Evolutionary conservation across 1,139 yeast species (phyloP).

Genomic region (Trichomonascaceae sp.): DNA sequence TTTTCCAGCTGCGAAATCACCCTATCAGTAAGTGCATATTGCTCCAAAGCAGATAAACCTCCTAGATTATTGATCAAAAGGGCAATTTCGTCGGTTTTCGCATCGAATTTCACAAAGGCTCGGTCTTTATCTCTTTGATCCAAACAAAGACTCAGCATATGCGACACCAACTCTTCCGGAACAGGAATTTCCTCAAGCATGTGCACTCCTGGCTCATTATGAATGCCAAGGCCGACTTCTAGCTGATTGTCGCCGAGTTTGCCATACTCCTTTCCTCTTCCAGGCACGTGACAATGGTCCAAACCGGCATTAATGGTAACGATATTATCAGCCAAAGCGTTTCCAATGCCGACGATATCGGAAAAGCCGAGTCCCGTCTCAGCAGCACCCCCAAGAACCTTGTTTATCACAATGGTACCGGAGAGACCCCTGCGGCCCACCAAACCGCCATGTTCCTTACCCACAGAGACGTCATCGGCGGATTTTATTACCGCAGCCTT

Average conservation of each 20-base stretch:
- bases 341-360: conserved; percentile 54
- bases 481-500: conserved; percentile 32
- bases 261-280: conserved; percentile 51
- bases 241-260: conserved; percentile 50
- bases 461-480: conserved; percentile 65
- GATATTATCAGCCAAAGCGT: conserved; percentile 52
- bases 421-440: conserved; percentile 96
- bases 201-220: conserved; percentile 84
- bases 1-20: conserved; percentile 41
- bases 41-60: conserved; percentile 73
- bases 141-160: conserved; percentile 29
- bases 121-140: conserved; percentile 31
- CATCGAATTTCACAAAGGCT: conserved; percentile 48
- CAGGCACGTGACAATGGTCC: conserved; percentile 87
- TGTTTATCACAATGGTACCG: conserved; percentile 82
- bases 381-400: conserved; percentile 72
- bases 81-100: conserved; percentile 55
- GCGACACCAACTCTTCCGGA: conserved; percentile 37
- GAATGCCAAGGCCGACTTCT: conserved; percentile 94
- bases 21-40: conserved; percentile 54
- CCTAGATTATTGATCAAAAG: conserved; percentile 73
- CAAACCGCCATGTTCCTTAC: conserved; percentile 74
- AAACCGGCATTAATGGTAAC: conserved; percentile 87
- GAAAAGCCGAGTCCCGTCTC: conserved; percentile 41
- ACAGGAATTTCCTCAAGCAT: conserved; percentile 61